Base-by-base conservation (phyloP, 306 rosid genomes). In the Vigna angularis region DNA sequence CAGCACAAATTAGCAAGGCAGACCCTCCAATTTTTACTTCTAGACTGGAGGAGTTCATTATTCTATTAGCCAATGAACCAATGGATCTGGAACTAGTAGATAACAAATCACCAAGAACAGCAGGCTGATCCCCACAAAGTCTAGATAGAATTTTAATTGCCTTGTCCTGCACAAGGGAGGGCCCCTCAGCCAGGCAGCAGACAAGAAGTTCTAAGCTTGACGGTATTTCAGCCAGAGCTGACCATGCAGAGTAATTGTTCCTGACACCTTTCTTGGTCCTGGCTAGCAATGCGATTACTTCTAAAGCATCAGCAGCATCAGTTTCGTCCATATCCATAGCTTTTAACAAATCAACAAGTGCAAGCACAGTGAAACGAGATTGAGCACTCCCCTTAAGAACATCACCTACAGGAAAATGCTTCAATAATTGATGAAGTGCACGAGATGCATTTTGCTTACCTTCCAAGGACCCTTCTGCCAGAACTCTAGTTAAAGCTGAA, bases 381-480 rank as follows among this genome's bases (percentile, higher is more conserved):
- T 95, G 96, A 72, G 92, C 78, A 72, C 87, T 82, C 67, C 91
- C 97, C 76, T 90, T 82, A 63, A 95, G 88, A 77, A 95, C 87
- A 8, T 91, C 90, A 68, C 88, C 85, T 40, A 88, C 79, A 55
- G 96, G 89, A 86, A 95, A 95, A 84, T 92, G 97, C 87, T 79
- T 89, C 83, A 95, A 82, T 82, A 95, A 80, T 81, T 95, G 96
- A 76, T 88, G 90, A 85, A 95, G 95, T 24, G 98, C 97, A 44
- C 94, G 83, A 32, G 98, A 89, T 56, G 97, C 98, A 89, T 90
- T 89, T 86, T 86, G 90, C 85, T 91, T 95, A 52, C 98, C 98
- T 79, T 88, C 89, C 74, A 76, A 53, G 68, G 96, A 87, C 79
- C 98, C 98, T 86, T 95, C 96, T 59, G 86, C 91, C 70, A 95